Evolutionary conservation across 2,329 filamentous ascomycete genomes (phyloP).

Genomic region (Cryphonectria nitschkei): DNA sequence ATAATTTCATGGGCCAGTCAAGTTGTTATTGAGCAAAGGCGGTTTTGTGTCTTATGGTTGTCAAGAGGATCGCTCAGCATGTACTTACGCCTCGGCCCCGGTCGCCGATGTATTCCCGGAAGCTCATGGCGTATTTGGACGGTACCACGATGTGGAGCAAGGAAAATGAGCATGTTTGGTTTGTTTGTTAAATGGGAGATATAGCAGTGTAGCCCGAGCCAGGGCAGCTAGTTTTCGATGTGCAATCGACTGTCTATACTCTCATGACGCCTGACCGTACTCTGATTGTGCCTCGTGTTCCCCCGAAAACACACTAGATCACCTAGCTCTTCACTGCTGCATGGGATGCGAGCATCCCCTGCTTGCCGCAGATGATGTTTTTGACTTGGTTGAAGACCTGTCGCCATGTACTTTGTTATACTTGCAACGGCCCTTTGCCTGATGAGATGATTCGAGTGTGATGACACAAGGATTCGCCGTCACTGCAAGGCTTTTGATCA

Average conservation of each 20-base stretch:
- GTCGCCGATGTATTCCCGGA: background rate
- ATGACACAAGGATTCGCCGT: background rate
- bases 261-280: background rate
- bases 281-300: background rate
- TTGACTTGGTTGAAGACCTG: background rate
- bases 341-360: too few species aligned
- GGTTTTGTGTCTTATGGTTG: background rate
- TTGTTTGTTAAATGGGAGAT: background rate
- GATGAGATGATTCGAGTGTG: background rate
- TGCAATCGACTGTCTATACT: background rate
- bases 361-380: background rate
- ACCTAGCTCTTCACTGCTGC: background rate
- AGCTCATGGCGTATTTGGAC: background rate
- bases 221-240: background rate
- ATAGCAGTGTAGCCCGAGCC: background rate
- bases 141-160: background rate
- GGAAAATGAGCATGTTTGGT: background rate
- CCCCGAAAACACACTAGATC: background rate
- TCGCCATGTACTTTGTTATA: background rate
- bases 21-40: background rate
- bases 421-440: background rate
- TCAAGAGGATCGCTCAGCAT: background rate
- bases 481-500: background rate
- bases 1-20: background rate
- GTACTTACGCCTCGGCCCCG: background rate